Percentiles rank a stretch among this genome's conserved stretches.
These are phyloP conservation scores for Ganoderma lingzhi DNA, from an alignment of 1,284 basidiomycete genomes.

Conservation along the genomic window DNA sequence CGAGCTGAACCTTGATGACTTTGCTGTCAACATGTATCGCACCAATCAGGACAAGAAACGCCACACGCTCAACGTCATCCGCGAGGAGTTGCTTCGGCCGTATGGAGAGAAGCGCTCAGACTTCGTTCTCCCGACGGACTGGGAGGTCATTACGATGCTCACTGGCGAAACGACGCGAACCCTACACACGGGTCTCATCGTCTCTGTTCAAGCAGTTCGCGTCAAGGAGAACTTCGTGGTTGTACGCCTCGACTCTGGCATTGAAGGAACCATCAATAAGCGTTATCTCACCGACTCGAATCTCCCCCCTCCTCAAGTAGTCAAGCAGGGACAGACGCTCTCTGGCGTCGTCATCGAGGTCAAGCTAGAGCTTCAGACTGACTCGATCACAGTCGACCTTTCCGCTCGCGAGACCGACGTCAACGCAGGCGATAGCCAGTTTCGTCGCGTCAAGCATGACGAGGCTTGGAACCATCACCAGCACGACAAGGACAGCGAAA, in stretches of 20 bases:
- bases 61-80: constrained; percentile 88
- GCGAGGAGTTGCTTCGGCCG: constrained; percentile 87
- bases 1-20: constrained; percentile 96
- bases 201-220: constrained; percentile 82
- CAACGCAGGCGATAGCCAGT: constrained; percentile 67
- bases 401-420: constrained; percentile 82
- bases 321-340: constrained; percentile 82
- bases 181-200: constrained; percentile 81
- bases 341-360: constrained; percentile 84
- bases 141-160: constrained; percentile 94
- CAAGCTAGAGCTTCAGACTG: constrained; percentile 68
- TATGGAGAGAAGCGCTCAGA: constrained; percentile 81
- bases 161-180: constrained; percentile 91
- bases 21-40: constrained; percentile 91
- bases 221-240: constrained; percentile 60
- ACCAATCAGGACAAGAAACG: constrained; percentile 88
- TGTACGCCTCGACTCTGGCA: constrained; percentile 89
- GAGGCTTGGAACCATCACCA: constrained; percentile 75
- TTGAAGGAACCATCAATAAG: constrained; percentile 85
- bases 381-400: constrained; percentile 79
- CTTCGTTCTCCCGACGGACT: constrained; percentile 75
- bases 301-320: constrained; percentile 53
- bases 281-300: constrained; percentile 68
- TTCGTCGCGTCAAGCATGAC: constrained; percentile 70
- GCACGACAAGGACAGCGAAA: constrained; percentile 75